Evolutionary conservation across 345 rosid genomes (phyloP), one percentile per base, ranked within the genome.

Genomic region (Eucalyptus cloeziana): DNA sequence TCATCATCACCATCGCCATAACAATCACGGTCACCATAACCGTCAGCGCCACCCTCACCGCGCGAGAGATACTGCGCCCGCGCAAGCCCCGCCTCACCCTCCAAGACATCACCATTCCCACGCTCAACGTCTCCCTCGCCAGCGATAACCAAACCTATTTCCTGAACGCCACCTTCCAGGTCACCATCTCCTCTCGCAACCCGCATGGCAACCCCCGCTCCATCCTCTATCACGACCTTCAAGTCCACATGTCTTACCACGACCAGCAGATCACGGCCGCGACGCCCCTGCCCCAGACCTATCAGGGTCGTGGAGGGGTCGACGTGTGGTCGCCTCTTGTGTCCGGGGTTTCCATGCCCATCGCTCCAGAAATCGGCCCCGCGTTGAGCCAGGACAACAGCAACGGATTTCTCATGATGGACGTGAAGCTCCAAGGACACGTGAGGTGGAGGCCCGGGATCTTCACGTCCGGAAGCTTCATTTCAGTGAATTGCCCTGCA

Each of bases 101-200:
- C 89, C 93, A 90, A 45, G 95, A 92, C 88, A 88, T 89, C 88
- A 93, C 94, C 87, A 91, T 92, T 25, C 90, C 86, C 89, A 80
- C 89, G 87, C 92, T 93, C 93, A 92, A 91, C 44, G 87, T 89
- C 60, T 79, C 92, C n/a, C 12, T 76, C 9, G 6, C 69, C 89
- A 19, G 19, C 30, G 45, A 76, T 43, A 76, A 76, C 45, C 83
- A 76, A 76, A 91, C 92, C 33, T 88, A 88, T 86, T 56, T 47
- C 86, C 90, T 93, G 90, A 89, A 90, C 62, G 86, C 93, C 89
- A 90, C 81, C 50, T 87, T 93, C 86, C 93, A 90, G 50, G 88
- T 93, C 87, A 92, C 94, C 51, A 11, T 93, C 87, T 90, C 92
- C 67, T 71, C 89, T 49, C 89, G 90, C 56, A 92, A 93, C 87